Base-by-base conservation (phyloP, 129 eudicot species). In the Erigeron canadensis region DNA sequence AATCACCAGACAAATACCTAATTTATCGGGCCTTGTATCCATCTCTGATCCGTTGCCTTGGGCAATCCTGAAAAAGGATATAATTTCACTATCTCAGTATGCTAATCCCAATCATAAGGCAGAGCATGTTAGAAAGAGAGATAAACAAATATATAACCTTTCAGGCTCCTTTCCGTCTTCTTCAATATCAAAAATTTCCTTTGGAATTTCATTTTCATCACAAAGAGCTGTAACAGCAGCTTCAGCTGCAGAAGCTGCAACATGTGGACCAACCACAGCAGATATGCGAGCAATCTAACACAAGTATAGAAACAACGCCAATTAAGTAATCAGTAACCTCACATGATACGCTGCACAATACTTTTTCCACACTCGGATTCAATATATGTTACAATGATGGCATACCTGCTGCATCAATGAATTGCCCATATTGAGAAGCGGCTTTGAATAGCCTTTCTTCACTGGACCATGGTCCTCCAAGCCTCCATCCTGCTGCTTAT, bases 161-260 rank as follows among this genome's bases (percentile, higher is more conserved):
- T 82, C 84, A 57, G 63, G 58, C 53, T 74, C 84, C 7, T 79
- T 80, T 59, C 28, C 58, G 56, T 39, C 42, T 76, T 93, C 86
- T 59, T 89, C 89, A 17, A 65, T 75, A 23, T 89, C 89, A 69
- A 87, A 90, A 62, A 90, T 72, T 50, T 89, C 93, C 77, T 80
- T 84, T 16, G 95, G 81, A 74, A 86, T 81, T 65, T 83, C 87
- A 10, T 90, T 87, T 67, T 86, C 98, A 13, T 85, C 81, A 79
- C 95, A 94, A 60, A 94, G 93, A 67, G 91, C 95, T 65, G 83
- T 46, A 50, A 94, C 79, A 45, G 97, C 97, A 80, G 96, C 97
- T 53, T 87, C 91, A 10, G 90, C 88, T 51, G 96, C 98, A 65
- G 97, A 81, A 59, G 93, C 95, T 73, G 88, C 80, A 58, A 86